These are phyloP conservation scores for Acanthamoeba castellanii DNA, from an alignment of 208 protist species.

Conservation along the genomic window DNA sequence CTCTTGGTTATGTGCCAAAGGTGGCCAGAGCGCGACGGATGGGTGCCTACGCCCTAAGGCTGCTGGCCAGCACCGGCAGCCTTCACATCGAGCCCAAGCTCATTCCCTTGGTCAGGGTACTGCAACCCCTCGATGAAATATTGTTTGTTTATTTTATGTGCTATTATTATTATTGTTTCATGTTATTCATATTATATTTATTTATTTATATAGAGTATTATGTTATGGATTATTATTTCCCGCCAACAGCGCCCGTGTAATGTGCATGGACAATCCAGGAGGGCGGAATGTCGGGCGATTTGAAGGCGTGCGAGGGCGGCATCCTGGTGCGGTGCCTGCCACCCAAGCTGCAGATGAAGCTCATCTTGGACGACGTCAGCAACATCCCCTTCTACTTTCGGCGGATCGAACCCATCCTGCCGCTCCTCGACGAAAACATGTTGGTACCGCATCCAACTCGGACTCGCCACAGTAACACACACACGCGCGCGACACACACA, in stretches of 20 bases:
- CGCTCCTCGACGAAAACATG: constrained; percentile 24
- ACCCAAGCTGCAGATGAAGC: constrained; percentile 27
- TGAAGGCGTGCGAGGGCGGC: constrained; percentile 22
- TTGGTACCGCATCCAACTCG: background rate
- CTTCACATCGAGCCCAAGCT: constrained; percentile 33
- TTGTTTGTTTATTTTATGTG: background rate
- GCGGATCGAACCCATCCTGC: constrained; percentile 13
- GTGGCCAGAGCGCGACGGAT: background rate
- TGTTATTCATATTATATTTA: too few relatives aligned
- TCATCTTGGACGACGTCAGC: constrained; percentile 41
- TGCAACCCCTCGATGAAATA: background rate
- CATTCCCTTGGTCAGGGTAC: background rate
- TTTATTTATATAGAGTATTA: too few relatives aligned
- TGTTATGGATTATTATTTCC: too few relatives aligned
- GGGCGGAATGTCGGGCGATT: background rate
- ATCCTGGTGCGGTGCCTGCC: constrained; percentile 28
- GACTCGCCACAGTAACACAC: background rate
- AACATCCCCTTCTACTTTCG: constrained; percentile 44
- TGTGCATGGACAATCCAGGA: background rate
- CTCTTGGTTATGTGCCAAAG: background rate
- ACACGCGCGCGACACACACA: too few relatives aligned
- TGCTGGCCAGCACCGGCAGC: background rate
- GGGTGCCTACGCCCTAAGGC: background rate
- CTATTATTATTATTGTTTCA: too few relatives aligned
- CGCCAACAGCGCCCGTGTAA: too few relatives aligned